Evolutionary conservation across 768 basidiomycete species (phyloP).

Genomic region (Pisolithus microcarpus): DNA sequence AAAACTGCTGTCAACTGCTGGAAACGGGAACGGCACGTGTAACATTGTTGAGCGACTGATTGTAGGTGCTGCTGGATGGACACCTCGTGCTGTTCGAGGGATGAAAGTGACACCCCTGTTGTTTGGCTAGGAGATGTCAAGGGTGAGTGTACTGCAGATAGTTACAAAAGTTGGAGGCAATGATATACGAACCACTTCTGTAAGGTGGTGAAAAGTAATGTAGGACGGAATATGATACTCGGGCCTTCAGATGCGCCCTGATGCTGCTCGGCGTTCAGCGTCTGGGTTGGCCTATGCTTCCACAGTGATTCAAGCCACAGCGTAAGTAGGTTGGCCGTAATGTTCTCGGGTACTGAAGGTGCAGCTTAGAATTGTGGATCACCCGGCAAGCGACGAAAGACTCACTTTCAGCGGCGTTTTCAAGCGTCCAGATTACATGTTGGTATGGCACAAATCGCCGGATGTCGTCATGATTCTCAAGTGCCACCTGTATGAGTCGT

Average conservation of each 20-base stretch:
- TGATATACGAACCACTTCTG: constrained; percentile 32
- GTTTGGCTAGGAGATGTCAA: constrained; percentile 32
- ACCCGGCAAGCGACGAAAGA: background rate
- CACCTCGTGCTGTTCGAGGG: constrained; percentile 32
- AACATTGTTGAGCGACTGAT: constrained; percentile 35
- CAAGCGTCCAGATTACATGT: constrained; percentile 46
- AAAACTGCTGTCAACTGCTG: constrained; percentile 37
- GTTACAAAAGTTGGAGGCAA: background rate
- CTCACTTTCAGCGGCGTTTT: constrained; percentile 37
- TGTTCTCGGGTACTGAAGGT: constrained; percentile 25
- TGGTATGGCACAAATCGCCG: constrained; percentile 45
- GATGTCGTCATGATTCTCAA: constrained; percentile 31
- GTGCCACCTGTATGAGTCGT: constrained; percentile 35
- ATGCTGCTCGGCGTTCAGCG: constrained; percentile 5
- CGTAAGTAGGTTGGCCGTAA: constrained; percentile 31
- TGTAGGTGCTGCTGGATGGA: constrained; percentile 33
- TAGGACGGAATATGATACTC: constrained; percentile 39
- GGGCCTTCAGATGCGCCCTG: constrained; percentile 27
- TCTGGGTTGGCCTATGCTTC: constrained; percentile 17
- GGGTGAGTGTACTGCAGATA: background rate
- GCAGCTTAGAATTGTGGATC: background rate
- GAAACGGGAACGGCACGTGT: constrained; percentile 31
- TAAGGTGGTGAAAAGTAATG: constrained; percentile 32
- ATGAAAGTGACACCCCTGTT: constrained; percentile 32
- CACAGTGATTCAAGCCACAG: constrained; percentile 51